Conservation (phyloP, 1,139 yeast genomes). For the Candida sp. region DNA sequence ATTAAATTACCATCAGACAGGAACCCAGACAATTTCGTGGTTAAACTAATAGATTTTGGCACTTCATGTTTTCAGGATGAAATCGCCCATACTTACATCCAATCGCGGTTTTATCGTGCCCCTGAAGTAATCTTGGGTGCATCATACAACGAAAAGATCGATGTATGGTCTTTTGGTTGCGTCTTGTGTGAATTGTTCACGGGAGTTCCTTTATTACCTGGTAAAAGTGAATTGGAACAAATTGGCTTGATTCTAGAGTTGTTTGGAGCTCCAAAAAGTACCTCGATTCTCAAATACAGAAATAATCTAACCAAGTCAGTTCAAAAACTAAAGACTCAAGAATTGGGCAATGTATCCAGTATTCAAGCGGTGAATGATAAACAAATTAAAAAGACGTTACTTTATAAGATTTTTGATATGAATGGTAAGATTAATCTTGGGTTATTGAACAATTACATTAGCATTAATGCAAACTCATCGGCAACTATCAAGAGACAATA, state of each 20-base stretch:
- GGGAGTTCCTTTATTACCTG: conserved; percentile 70
- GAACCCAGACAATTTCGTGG: conserved; percentile 18
- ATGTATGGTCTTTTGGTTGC: conserved; percentile 79
- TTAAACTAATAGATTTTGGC: conserved; percentile 67
- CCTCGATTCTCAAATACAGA: conserved; percentile 22
- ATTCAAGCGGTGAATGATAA: conserved; percentile 17
- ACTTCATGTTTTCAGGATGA: conserved; percentile 51
- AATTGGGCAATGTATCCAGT: conserved; percentile 8
- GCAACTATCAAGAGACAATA: conserved; percentile 20
- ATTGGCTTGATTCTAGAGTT: conserved; percentile 55
- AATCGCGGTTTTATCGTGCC: conserved; percentile 64
- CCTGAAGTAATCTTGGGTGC: conserved; percentile 87
- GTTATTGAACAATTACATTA: conserved; percentile 22
- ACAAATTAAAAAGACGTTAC: conserved; percentile 27
- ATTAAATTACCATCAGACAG: conserved; percentile 30
- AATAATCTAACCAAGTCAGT: conserved; percentile 15
- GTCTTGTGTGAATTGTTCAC: conserved; percentile 62
- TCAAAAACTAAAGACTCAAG: conserved; percentile 11
- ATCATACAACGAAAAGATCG: conserved; percentile 64
- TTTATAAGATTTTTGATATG: conserved; percentile 37
- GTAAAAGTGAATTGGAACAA: conserved; percentile 67
- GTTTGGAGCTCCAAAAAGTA: conserved; percentile 57
- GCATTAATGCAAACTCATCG: conserved; percentile 13
- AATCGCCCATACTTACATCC: conserved; percentile 55
- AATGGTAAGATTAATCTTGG: conserved; percentile 35